phyloP scores from a whole-genome alignment of 2,329 filamentous ascomycete species.

The Aschersonia sp. region DNA sequence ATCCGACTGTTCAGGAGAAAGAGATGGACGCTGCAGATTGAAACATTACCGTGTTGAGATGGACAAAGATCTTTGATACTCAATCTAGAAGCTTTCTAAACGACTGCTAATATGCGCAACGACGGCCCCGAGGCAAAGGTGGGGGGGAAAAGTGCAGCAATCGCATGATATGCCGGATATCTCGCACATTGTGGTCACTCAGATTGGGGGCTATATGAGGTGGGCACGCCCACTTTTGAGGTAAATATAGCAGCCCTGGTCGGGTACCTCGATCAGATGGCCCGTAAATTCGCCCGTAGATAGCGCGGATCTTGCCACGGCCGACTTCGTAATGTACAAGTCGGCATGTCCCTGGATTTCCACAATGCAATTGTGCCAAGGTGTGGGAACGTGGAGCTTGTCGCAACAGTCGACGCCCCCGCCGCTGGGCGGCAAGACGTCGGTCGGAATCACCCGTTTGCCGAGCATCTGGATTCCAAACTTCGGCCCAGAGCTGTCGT shows the following conservation, averaged over 20 bases:
- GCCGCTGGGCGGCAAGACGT: conserved; percentile 13
- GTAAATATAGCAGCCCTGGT: conserved; percentile 1
- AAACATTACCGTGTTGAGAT: too few relatives aligned
- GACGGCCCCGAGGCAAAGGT: too few relatives aligned
- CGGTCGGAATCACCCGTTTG: conserved; percentile 15
- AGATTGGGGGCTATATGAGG: not conserved
- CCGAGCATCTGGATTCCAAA: conserved; percentile 25
- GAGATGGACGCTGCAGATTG: too few relatives aligned
- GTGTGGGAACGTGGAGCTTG: conserved; percentile 21
- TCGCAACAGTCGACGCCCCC: conserved; percentile 8
- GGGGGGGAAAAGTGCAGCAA: too few relatives aligned
- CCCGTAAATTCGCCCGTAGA: conserved; percentile 1
- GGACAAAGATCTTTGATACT: too few relatives aligned
- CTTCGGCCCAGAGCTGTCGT: conserved; percentile 24
- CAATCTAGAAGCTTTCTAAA: too few relatives aligned
- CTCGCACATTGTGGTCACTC: not conserved
- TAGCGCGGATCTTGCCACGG: conserved; percentile 6
- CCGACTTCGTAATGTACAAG: conserved; percentile 10
- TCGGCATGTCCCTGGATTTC: conserved; percentile 8
- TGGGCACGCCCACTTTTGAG: not conserved
- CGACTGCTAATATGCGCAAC: too few relatives aligned
- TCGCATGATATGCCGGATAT: too few relatives aligned
- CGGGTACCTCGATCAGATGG: not conserved
- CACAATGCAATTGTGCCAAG: conserved; percentile 27
- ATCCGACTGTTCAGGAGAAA: too few relatives aligned